Evolutionary conservation across 257 asterid genomes (phyloP), one percentile per base, ranked within the genome.

Genomic region (Echium plantagineum): DNA sequence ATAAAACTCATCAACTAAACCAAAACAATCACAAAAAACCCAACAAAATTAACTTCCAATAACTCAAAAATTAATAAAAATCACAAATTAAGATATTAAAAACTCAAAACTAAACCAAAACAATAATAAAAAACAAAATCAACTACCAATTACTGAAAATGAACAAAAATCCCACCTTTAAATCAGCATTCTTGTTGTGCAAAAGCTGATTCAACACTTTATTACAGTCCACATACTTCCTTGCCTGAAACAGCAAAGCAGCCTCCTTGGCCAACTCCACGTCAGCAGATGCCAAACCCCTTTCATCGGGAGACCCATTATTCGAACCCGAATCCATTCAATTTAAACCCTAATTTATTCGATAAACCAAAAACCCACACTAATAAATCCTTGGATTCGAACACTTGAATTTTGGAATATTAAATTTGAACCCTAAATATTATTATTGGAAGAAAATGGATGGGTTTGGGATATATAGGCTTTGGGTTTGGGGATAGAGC

Each of bases 241-340:
- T 93, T 28, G 94, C 71, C 79, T 91, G 96, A 61, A 88, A 91
- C 38, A 79, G 68, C 66, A 78, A 51, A 18, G 83, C 85, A 17
- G 97, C 94, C 69, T 91, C 97, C 83, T 84, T 86, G 6, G 95
- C 95, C 63, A 85, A 72, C 62, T 83, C 90, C 61, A 81, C 88
- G 16, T 79, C 80, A 21, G 77, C 83, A 16, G 94, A 74, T 6
- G 83, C 68, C 48, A 85, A 77, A 32, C 82, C 93, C 60, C 76
- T 94, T 65, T 57, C 69, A 60, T 71, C 15, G 17, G 59, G 56
- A 24, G 71, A 74, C 72, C 66, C 54, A 75, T 73, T 77, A 78
- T 68, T 57, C 53, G 72, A 54, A 69, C 70, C 64, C 59, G 90
- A 78, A 71, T 90, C 96, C 95, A 90, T 90, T 52, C 58, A 63